Percentiles rank a stretch among this genome's conserved stretches.
These are phyloP conservation scores for Penicillium coprophilum DNA, from an alignment of 495 filamentous ascomycete species.

Conservation along the genomic window DNA sequence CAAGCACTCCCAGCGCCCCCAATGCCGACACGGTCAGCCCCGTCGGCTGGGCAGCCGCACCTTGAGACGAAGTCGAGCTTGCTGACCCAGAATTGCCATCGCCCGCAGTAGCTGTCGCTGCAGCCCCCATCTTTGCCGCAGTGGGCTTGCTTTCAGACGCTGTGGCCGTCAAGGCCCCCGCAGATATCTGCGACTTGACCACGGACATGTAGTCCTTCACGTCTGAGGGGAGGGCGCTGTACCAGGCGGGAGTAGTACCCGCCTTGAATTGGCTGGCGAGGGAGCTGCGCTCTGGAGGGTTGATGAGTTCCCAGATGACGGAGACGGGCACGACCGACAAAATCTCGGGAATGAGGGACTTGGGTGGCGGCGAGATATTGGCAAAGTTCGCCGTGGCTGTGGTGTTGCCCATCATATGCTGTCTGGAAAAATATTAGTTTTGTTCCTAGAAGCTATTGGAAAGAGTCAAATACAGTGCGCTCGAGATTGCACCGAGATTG, in stretches of 20 bases:
- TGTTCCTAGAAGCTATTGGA: background rate
- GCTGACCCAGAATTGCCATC: background rate
- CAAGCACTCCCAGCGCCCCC: conserved; percentile 29
- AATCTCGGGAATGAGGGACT: conserved; percentile 30
- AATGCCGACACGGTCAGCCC: conserved; percentile 22
- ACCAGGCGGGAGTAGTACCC: conserved; percentile 37
- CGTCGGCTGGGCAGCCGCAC: conserved; percentile 21
- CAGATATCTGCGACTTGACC: conserved; percentile 31
- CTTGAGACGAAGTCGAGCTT: conserved; percentile 11
- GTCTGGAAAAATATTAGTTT: conserved; percentile 4
- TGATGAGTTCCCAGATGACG: conserved; percentile 27
- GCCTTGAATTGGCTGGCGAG: conserved; percentile 34
- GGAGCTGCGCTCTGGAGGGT: conserved; percentile 29
- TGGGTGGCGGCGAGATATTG: conserved; percentile 35
- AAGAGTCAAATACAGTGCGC: conserved; percentile 14
- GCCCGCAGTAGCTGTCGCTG: conserved; percentile 1
- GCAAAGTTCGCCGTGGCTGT: conserved; percentile 28
- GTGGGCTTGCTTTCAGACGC: conserved; percentile 1
- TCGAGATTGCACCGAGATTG: conserved; percentile 17
- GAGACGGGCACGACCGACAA: conserved; percentile 30
- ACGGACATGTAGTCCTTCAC: conserved; percentile 36
- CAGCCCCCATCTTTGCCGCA: conserved; percentile 1
- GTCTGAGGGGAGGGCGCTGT: conserved; percentile 27
- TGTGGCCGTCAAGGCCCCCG: conserved; percentile 31
- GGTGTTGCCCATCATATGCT: conserved; percentile 18